Base-by-base conservation (phyloP, 345 rosid genomes). In the Draba incana region DNA sequence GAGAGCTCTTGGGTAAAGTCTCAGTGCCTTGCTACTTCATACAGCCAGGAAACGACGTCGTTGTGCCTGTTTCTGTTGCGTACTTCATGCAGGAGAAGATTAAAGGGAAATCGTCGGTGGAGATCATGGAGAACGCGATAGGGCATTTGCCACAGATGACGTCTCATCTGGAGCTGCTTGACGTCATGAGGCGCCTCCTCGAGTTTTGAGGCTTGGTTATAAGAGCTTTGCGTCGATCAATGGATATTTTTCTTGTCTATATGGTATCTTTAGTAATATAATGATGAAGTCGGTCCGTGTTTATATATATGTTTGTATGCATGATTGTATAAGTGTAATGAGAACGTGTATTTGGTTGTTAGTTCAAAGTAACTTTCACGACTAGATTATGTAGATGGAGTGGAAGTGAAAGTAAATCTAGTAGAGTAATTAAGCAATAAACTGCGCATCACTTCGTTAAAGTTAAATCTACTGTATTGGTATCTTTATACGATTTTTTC, bases 91-190 rank as follows among this genome's bases (percentile, higher is more conserved):
- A 80, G 30, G 79, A 86, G 73, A 90, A 77, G 73, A 82, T 88
- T 58, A 68, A 71, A 44, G 92, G 83, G 38, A 67, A 77, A 56
- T 62, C 88, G 1, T 83, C 86, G 8, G 86, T 90, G 61, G 90
- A 84, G 47, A 78, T 83, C 2, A 70, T 90, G 0, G 66, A 69
- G 15, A 77, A 88, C 1, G 61, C 75, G 7, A 20, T 60, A 4
- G 94, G 97, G 1, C 97, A 90, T 71, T 84, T 78, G 43, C 97
- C 97, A 2, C 97, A 90, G n/a, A 68, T 88, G 49, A 90, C 94
- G 4, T 88, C 87, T 9, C 90, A 74, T 63, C 28, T 62, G 5
- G 79, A 82, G 52, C 76, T 90, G 20, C 75, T 90, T 60, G 57
- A 70, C 30, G 71, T 88, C 48, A 75, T 90, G 2, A 63, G 49